phyloP scores from a whole-genome alignment of 192 early-diverging fungal species.

The Backusella tarrabulga region DNA sequence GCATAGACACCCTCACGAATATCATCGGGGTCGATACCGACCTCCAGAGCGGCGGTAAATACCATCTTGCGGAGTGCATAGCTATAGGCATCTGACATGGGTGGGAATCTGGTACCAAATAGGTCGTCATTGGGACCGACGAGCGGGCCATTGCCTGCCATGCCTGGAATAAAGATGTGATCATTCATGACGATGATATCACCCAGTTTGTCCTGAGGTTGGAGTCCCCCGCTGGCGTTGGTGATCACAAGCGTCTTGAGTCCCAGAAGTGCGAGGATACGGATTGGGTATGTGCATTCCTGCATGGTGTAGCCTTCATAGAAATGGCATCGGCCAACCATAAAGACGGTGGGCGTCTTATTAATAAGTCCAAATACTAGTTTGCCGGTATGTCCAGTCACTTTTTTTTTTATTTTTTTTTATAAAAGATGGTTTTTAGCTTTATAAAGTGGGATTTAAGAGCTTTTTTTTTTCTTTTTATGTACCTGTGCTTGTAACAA shows the following conservation, averaged over 20 bases:
- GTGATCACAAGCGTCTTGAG: conserved; percentile 78
- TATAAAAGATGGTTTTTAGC: not conserved
- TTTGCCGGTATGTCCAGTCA: conserved; percentile 72
- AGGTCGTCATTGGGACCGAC: conserved; percentile 78
- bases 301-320: conserved; percentile 87
- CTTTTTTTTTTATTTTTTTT: conserved; percentile 23
- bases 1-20: conserved; percentile 82
- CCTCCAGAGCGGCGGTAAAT: conserved; percentile 56
- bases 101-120: conserved; percentile 87
- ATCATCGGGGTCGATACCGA: conserved; percentile 41
- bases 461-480: not conserved
- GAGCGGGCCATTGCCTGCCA: conserved; percentile 76
- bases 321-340: conserved; percentile 86
- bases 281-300: conserved; percentile 83
- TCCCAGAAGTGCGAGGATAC: conserved; percentile 84
- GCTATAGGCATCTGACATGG: conserved; percentile 84
- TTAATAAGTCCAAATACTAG: conserved; percentile 83
- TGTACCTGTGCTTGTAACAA: conserved; percentile 72
- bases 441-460: not conserved
- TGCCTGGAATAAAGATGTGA: conserved; percentile 73
- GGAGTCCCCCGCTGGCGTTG: conserved; percentile 81
- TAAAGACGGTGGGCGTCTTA: conserved; percentile 65
- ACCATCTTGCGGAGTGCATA: conserved; percentile 70
- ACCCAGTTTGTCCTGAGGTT: conserved; percentile 73
- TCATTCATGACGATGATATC: conserved; percentile 81